Conservation (phyloP, 2,329 filamentous ascomycete species). For the Scedosporium dehoogii region DNA sequence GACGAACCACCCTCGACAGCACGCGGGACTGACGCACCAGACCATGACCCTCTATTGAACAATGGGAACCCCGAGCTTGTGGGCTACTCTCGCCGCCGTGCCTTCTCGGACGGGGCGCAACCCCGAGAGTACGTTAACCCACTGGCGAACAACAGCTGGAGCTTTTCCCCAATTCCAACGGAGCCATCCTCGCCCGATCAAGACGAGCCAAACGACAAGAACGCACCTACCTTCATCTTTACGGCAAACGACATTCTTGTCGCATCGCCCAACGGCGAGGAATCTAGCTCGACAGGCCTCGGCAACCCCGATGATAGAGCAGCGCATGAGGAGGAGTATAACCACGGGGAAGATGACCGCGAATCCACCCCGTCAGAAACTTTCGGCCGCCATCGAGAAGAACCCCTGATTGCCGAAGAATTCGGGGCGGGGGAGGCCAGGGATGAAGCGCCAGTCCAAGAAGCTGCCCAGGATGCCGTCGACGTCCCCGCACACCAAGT, state of each 20-base stretch:
- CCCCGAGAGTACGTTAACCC: conserved; percentile 34
- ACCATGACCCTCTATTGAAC: background rate
- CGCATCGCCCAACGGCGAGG: background rate
- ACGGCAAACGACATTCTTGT: background rate
- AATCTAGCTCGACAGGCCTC: background rate
- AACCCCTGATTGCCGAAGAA: background rate
- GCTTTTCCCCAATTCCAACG: conserved; percentile 27
- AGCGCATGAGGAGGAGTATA: background rate
- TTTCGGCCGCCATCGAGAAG: background rate
- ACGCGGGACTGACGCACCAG: background rate
- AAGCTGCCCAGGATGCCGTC: conserved; percentile 7
- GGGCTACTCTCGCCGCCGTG: conserved; percentile 22
- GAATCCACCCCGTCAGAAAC: background rate
- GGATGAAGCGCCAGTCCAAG: background rate
- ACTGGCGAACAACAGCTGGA: conserved; percentile 52
- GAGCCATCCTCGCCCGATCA: background rate
- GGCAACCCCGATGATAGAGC: background rate
- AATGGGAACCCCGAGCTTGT: background rate
- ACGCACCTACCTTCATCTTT: background rate
- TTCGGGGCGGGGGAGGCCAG: background rate
- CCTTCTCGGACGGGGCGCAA: conserved; percentile 47
- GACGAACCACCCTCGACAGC: background rate
- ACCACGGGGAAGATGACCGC: background rate
- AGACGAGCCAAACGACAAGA: background rate
- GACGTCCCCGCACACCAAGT: conserved; percentile 4